Evolutionary conservation across 352 stramenopile species (phyloP), one percentile per base, ranked within the genome.

Genomic region (Phytophthora sojae): DNA sequence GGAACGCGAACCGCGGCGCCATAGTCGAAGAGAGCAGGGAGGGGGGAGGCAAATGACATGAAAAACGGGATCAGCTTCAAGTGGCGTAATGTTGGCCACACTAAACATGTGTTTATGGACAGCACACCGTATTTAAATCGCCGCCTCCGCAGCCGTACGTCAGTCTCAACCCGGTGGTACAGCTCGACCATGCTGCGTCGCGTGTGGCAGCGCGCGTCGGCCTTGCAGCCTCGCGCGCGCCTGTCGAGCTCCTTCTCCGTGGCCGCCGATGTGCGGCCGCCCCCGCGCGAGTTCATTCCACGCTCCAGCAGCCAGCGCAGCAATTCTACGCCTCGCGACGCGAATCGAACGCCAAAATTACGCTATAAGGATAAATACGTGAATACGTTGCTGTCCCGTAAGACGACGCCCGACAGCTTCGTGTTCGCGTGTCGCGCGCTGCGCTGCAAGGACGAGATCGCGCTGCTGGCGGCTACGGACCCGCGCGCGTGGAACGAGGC

Each of bases 401-500:
- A 71, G 21, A 82, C 79, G 9, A 37, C 73, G 2, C 54, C 86
- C 3, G 29, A 66, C 0, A 64, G 49, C 9, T 85, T 91, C 44
- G 71, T 80, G 7, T 56, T 60, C 6, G 57, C 78, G 5, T 90
- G 81, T 35, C 68, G 67, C 0, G 57, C 77, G 42, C 67, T 94
- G 17, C 63, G 59, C 3, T 50, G 12, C 21, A 82, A 80, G 56
- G 77, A 89, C 39, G 67, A 87, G 35, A 80, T 83, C 19, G 29
- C 55, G 17, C 59, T 93, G 23, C 54, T 93, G 47, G 76, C 83
- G 0, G 63, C 50, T 7, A 92, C 85, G 0, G 83, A 93, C 51
- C 64, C 72, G 30, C 69, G 63, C n/a, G 77, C 42, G 5, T 94
- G 86, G 86, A 90, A 86, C 58, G 42, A 90, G 17, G 86, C 80